Evolutionary conservation across 108 stramenopile species (phyloP), one percentile per base, ranked within the genome.

Genomic region (Cyclotella kingstonii): DNA sequence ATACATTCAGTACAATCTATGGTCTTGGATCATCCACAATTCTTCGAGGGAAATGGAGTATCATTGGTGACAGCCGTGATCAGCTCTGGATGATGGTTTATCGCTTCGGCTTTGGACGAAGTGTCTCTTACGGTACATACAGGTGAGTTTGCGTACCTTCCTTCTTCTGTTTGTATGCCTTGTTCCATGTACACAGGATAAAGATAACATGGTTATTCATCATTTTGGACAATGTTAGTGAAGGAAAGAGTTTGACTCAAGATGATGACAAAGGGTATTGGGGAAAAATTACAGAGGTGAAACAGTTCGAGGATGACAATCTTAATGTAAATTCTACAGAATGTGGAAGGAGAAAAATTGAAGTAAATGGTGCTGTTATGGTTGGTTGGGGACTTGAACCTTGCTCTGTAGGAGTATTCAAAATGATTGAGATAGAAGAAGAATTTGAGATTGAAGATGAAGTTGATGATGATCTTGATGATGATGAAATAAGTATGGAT

Each of bases 61-160:
- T 88, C 36, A 68, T 91, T 39, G 90, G 86, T 17, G 54, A 83
- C n/a, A 61, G 83, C 29, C 48, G 79, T 1, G 86, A 91, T 78
- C 82, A 88, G 43, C 54, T 91, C 9, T 91, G 90, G 90, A 91
- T 91, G 84, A 81, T 82, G 67, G 78, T 88, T 5, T 83, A 68
- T 63, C 76, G 87, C 7, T 91, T 91, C 71, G 90, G 90, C 0
- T 91, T 86, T 68, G 90, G 90, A 29, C 64, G 90, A 28, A 76
- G 77, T 28, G 90, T 88, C 17, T 82, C 83, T 45, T 87, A 87
- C n/a, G 81, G 81, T 8, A 83, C 83, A 7, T 91, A 55, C 59
- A 81, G 81, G 81, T 81, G 42, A 70, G 81, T 57, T 30, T 18
- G 46, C 5, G 28, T 5, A 44, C 11, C 12, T 2, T 14, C 28